Percentiles rank a stretch among this genome's conserved stretches.
phyloP scores from a whole-genome alignment of 2,329 filamentous ascomycete genomes.

The Penicillium janthinellum region DNA sequence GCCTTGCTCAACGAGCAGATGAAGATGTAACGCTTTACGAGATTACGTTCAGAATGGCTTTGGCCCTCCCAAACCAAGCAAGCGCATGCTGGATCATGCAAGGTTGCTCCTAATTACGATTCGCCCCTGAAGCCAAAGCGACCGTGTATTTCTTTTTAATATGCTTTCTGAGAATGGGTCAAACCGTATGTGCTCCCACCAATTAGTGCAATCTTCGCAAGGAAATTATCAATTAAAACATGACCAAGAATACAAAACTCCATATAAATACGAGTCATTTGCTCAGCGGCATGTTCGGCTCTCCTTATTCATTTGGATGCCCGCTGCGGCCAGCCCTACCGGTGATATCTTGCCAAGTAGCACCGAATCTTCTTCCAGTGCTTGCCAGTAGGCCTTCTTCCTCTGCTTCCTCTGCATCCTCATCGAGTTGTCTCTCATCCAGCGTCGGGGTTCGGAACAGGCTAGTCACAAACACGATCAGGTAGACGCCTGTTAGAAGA shows the following conservation, averaged over 20 bases:
- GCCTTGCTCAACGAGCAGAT: conserved; percentile 44
- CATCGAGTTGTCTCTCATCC: conserved; percentile 75
- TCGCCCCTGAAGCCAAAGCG: not conserved
- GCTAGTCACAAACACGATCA: conserved; percentile 76
- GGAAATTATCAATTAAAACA: not conserved
- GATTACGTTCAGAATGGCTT: not conserved
- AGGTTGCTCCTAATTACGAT: not conserved
- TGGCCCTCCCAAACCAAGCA: not conserved
- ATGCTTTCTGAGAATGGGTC: not conserved
- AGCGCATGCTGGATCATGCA: conserved; percentile 8
- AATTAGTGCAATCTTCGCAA: not conserved
- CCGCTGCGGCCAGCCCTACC: conserved; percentile 50
- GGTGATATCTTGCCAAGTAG: conserved; percentile 86
- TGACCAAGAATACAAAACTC: not conserved
- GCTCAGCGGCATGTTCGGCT: not conserved
- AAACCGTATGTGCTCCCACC: not conserved
- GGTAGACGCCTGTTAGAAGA: conserved; percentile 61
- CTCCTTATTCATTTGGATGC: not conserved
- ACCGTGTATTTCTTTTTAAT: not conserved
- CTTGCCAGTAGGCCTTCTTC: conserved; percentile 88
- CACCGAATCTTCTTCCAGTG: conserved; percentile 78
- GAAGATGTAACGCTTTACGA: conserved; percentile 16
- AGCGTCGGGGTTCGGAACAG: conserved; percentile 79
- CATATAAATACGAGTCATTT: not conserved
- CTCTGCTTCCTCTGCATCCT: conserved; percentile 87